phyloP scores from a whole-genome alignment of 352 stramenopile species.

The Pseudoperonospora humuli region DNA sequence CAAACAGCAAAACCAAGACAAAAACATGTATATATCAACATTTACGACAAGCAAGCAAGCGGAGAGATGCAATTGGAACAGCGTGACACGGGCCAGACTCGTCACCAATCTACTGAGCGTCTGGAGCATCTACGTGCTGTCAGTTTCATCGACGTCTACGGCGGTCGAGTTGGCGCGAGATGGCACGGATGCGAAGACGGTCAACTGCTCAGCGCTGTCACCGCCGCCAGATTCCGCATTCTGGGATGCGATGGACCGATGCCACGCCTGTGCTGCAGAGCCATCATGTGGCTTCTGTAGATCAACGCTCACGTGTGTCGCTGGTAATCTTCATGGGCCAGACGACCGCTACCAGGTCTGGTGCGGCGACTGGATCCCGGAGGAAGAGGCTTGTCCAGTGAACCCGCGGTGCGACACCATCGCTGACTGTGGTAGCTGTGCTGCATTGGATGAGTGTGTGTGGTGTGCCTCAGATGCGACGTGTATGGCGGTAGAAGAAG shows the following conservation, averaged over 20 bases:
- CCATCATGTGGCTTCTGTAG: slow-evolving; percentile 84
- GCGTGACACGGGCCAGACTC: slow-evolving; percentile 3
- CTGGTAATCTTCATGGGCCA: slow-evolving; percentile 50
- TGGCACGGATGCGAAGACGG: slow-evolving; percentile 8
- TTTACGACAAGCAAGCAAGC: slow-evolving; percentile 12
- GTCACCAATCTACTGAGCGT: slow-evolving; percentile 14
- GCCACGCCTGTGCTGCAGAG: slow-evolving; percentile 53
- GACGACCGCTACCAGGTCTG: slow-evolving; percentile 25
- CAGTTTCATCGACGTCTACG: slow-evolving; percentile 15
- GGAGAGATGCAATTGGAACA: slow-evolving; percentile 5
- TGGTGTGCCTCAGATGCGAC: slow-evolving; percentile 85
- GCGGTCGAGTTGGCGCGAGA: slow-evolving; percentile 17
- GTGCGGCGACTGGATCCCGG: slow-evolving; percentile 60
- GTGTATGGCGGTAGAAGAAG: slow-evolving; percentile 84
- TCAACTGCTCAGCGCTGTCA: slow-evolving; percentile 51
- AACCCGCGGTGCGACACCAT: slow-evolving; percentile 49
- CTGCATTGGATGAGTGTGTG: slow-evolving; percentile 55
- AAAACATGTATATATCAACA: slow-evolving; percentile 8
- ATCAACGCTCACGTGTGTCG: slow-evolving; percentile 84
- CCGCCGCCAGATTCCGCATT: slow-evolving; percentile 39
- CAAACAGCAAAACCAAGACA: slow-evolving; percentile 8
- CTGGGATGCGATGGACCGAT: slow-evolving; percentile 63
- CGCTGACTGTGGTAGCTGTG: slow-evolving; percentile 58
- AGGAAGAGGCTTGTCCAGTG: slow-evolving; percentile 53
- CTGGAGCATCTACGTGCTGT: slow-evolving; percentile 7